phyloP scores from a whole-genome alignment of 2,329 filamentous ascomycete genomes.

The Aspergillus sojae region DNA sequence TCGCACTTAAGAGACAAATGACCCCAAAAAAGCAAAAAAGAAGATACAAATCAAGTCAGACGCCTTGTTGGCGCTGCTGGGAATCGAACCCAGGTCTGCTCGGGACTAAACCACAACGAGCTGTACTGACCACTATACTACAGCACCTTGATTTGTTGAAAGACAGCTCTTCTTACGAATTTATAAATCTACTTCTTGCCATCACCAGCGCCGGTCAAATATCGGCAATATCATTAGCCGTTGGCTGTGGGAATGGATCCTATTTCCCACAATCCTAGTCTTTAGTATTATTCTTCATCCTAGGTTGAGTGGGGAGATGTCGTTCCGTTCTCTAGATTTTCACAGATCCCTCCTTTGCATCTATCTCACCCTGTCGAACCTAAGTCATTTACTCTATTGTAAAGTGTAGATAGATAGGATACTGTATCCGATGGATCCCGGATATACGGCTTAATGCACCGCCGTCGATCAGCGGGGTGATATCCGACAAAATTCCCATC shows the following conservation, averaged over 20 bases:
- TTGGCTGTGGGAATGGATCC: not conserved
- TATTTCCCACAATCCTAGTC: not conserved
- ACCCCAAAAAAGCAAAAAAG: not conserved
- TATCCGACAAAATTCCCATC: not conserved
- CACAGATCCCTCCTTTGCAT: not conserved
- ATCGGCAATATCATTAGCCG: not conserved
- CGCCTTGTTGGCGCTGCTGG: slow-evolving; percentile 26
- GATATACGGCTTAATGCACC: not conserved
- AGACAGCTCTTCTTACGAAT: not conserved
- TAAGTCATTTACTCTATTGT: rapidly evolving
- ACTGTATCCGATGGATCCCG: not conserved
- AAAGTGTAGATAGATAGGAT: not conserved
- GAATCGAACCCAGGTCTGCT: slow-evolving; percentile 29
- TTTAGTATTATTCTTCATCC: not conserved
- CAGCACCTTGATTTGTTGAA: slow-evolving; percentile 25
- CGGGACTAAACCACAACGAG: slow-evolving; percentile 25
- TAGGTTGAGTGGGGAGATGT: not conserved
- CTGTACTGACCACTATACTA: slow-evolving; percentile 29
- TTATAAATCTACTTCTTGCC: not conserved
- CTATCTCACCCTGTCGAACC: not conserved
- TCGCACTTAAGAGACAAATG: too few species aligned
- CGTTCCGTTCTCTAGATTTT: not conserved
- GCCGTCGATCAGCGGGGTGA: not conserved
- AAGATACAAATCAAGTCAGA: slow-evolving; percentile 18
- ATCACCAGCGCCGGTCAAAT: rapidly evolving